Base-by-base conservation (phyloP, 768 basidiomycete species). In the Leccinum fibrillosum region DNA sequence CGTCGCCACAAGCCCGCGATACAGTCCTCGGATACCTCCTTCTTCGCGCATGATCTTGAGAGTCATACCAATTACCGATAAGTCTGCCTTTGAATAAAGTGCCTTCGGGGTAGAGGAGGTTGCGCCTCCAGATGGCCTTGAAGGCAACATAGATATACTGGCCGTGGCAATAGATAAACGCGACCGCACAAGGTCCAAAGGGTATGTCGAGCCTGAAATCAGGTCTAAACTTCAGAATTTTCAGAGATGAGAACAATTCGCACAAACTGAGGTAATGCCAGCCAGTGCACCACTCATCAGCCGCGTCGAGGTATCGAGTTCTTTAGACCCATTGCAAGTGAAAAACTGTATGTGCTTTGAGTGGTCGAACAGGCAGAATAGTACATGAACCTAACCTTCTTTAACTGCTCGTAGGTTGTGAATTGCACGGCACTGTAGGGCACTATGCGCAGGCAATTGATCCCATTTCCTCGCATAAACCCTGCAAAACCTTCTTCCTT, bases 261-360 rank as follows among this genome's bases (percentile, higher is more conserved):
- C 67, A 94, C 94, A 91, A 61, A 99, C 96, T 59, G 93, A 94
- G 9, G 91, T 90, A 61, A 98, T 91, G 26, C 96, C 96, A 52
- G 96, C 96, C 12, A 96, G 75, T 19, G 93, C 94, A 61, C 96
- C 96, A 55, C 91, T 87, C 1, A 85, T 77, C 44, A 99, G 77
- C 56, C 96, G 83, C 62, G 89, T 88, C 1, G 90, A 90, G 45
- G 95, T 98, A 75, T 97, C 93, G 17, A 99, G 81, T 62, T 88
- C 82, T 68, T 77, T 86, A 12, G 85, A 77, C 13, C 93, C 89
- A 67, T 83, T 76, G 35, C 71, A 68, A 21, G 88, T 86, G 74
- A 96, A 89, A 78, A 86, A 80, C 86, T 91, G 62, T 28, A 35
- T 26, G 55, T 42, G 52, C 25, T 58, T 76, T 77, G 2, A 74